Base-by-base conservation (phyloP, 176 grass and related monocot genomes). In the Zoysia pacifica region DNA sequence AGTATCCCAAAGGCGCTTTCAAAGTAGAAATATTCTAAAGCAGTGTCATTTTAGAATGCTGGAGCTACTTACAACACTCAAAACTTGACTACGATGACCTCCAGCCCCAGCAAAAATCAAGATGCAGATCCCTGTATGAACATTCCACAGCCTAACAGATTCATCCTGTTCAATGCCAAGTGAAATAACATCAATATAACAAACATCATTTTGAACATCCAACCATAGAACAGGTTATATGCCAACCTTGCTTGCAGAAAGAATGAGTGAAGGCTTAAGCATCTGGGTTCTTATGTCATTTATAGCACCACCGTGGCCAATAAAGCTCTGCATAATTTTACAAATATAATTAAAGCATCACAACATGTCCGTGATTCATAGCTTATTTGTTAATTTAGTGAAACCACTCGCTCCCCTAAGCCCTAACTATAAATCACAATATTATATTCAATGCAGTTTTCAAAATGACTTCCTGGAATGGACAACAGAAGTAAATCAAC, bases 121-220 rank as follows among this genome's bases (percentile, higher is more conserved):
- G 76, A 98, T 94, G 59, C 90, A 98, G 48, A 98, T 98, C 67
- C 95, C 95, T 73, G 90, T 98, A 69, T 94, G 95, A 68, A 93
- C 88, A 93, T 98, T 98, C 95, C 95, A 98, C 44, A 94, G 67
- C 78, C 92, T 90, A 86, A 98, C 90, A 75, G 95, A 98, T 70
- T 98, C 95, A 58, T 98, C 95, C 95, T 93, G 81, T 74, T 85
- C 39, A 49, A 81, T 67, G 36, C 60, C 63, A 84, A 41, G 40
- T 35, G 69, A 70, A 75, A 71, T 7, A 62, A 69, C n/a, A 75
- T 83, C 56, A 73, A 73, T 78, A 79, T 13, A 48, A 48, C 53
- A 44, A 75, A 19, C 78, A 36, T 28, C 28, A 50, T 63, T 36
- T 40, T 42, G 73, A 35, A 76, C 2, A 41, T 70, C 54, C 37